Percentiles rank a stretch among this genome's conserved stretches.
These are phyloP conservation scores for Litsea cubeba DNA, from an alignment of 164 flowering plant species.

Conservation along the genomic window DNA sequence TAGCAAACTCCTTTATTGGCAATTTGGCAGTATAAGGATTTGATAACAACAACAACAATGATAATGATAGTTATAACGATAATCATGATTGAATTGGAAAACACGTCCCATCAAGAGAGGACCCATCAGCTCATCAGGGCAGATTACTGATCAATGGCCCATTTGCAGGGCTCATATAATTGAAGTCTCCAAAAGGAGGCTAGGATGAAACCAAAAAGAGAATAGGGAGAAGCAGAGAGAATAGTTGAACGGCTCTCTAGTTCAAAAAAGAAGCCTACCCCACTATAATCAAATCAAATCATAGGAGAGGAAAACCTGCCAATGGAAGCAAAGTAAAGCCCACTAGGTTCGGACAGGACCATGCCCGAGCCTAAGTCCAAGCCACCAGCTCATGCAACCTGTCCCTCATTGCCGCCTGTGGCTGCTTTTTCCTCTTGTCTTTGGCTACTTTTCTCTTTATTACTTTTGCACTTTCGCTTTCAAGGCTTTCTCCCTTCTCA, in stretches of 20 bases:
- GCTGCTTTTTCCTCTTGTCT: not conserved
- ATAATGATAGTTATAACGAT: too few relatives aligned
- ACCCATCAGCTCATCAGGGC: too few relatives aligned
- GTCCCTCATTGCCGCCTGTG: not conserved
- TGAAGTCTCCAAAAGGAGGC: not conserved
- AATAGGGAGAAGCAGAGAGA: not conserved
- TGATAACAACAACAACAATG: too few relatives aligned
- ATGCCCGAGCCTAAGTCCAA: not conserved
- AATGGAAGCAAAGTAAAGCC: not conserved
- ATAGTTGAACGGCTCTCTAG: not conserved
- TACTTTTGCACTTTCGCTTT: conserved; percentile 6
- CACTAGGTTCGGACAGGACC: not conserved
- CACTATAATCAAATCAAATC: not conserved
- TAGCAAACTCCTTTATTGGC: too few relatives aligned
- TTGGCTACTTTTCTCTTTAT: not conserved
- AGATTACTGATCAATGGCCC: not conserved
- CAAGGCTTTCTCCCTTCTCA: not conserved
- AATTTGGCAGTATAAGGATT: too few relatives aligned
- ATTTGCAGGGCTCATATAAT: too few relatives aligned
- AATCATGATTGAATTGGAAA: too few relatives aligned
- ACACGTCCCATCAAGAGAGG: too few relatives aligned
- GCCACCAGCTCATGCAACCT: not conserved
- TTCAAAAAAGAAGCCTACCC: not conserved
- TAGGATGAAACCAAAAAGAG: not conserved
- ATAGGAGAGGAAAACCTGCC: not conserved